Base-by-base conservation (phyloP, 2,329 filamentous ascomycete species). In the Sporothrix mexicana region DNA sequence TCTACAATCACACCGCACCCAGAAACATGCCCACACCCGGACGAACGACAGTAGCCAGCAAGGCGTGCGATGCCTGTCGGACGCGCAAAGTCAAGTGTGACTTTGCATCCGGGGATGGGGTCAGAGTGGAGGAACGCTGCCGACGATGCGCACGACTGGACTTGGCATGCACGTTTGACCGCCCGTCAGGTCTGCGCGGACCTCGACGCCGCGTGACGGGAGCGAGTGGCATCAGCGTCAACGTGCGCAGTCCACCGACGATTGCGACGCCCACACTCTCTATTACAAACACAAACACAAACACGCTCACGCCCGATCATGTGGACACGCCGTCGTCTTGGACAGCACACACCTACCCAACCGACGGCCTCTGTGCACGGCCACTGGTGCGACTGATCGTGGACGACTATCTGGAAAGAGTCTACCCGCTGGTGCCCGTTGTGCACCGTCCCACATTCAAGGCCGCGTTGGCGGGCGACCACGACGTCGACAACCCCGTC, bases 401-500 rank as follows among this genome's bases (percentile, higher is more conserved):
- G 3, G 61, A 66, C 7, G 61, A 66, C 41, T 66, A 66, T 7
- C n/a, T 66, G 0, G 36, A 41, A 3, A 10, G 41, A 2, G 61
- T 66, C 2, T 66, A 66, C n/a, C 61, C 61, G 2, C 20, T 66
- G 41, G 43, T 66, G 17, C 61, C 61, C 13, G 61, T 66, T 3
- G 61, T 66, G 9, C 61, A 66, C 20, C 36, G 41, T 3, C 61
- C 61, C n/a, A 25, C 61, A 3, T 66, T 66, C 17, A n/a, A n/a
- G 2, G 30, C n/a, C 10, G 61, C 36, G 0, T 15, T 66, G 15
- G 20, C 20, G 1, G 20, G 15, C 6, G 61, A 66, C 61, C 74
- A 74, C 15, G 78, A 79, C 13, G 43, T 77, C 7, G 55, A 76
- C 5, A 78, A 78, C 69, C 66, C 73, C 0, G 77, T 79, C 8